Percentiles rank a stretch among this genome's conserved stretches.
Evolutionary conservation across 2,329 filamentous ascomycete genomes (phyloP).

Genomic region (Colletotrichum salicis): DNA sequence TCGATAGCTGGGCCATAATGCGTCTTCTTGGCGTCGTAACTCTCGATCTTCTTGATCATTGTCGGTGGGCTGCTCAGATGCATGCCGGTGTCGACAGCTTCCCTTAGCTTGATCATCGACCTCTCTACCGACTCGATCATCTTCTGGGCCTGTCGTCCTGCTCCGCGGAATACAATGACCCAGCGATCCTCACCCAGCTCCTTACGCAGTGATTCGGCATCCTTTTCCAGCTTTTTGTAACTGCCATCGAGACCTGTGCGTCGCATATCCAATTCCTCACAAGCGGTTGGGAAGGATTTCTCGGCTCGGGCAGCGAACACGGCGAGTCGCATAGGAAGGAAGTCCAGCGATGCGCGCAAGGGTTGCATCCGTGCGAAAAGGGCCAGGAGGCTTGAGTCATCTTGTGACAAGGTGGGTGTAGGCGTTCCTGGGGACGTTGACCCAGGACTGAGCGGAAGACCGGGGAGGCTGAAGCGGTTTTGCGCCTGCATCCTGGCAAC

Average conservation of each 20-base stretch:
- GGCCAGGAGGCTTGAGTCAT: constrained; percentile 88
- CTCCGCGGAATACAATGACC: constrained; percentile 94
- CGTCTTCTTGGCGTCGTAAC: constrained; percentile 92
- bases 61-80: constrained; percentile 77
- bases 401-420: constrained; percentile 70
- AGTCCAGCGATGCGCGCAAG: constrained; percentile 90
- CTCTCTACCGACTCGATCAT: constrained; percentile 96
- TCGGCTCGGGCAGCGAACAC: constrained; percentile 85
- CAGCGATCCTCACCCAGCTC: constrained; percentile 96
- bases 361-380: constrained; percentile 97
- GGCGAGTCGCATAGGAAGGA: constrained; percentile 92
- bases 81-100: constrained; percentile 79
- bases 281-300: constrained; percentile 86
- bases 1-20: constrained; percentile 96
- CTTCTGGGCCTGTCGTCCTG: constrained; percentile 90
- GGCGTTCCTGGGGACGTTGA: constrained; percentile 66
- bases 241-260: constrained; percentile 80
- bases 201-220: constrained; percentile 87
- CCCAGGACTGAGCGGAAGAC: constrained; percentile 70
- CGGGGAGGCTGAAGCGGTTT: constrained; percentile 75
- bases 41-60: constrained; percentile 86
- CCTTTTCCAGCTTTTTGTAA: constrained; percentile 88
- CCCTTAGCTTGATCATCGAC: constrained; percentile 83
- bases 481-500: constrained; percentile 62
- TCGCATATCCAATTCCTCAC: constrained; percentile 84